Conservation (phyloP, 176 grass and related monocot species). For the Elaeis guineensis region DNA sequence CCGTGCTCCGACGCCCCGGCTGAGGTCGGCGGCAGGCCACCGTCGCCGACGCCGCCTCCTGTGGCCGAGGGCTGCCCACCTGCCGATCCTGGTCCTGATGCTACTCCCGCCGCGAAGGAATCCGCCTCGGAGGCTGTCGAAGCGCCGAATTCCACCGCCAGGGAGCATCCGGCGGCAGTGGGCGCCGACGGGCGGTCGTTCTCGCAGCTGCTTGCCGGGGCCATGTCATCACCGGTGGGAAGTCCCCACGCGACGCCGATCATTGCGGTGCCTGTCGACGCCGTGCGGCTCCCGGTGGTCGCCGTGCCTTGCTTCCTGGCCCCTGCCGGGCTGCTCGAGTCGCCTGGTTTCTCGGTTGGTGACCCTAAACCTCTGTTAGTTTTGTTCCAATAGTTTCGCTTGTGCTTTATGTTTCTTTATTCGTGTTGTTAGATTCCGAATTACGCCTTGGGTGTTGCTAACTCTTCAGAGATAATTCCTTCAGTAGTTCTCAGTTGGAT, state of each 20-base stretch:
- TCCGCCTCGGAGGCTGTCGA: neutral
- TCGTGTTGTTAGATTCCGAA: neutral
- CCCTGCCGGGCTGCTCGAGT: slow-evolving; percentile 32
- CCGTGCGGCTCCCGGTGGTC: slow-evolving; percentile 36
- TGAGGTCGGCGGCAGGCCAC: neutral
- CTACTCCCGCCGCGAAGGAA: neutral
- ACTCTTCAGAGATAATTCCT: too few species aligned
- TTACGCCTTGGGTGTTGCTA: neutral
- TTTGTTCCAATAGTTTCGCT: neutral
- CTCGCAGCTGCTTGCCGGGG: slow-evolving; percentile 21
- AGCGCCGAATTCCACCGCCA: neutral
- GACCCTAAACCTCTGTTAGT: neutral
- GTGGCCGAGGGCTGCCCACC: neutral
- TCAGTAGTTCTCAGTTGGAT: too few species aligned
- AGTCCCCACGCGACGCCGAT: slow-evolving; percentile 16
- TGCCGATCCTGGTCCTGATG: neutral
- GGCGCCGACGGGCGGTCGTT: slow-evolving; percentile 21
- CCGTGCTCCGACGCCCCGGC: neutral
- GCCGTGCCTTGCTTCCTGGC: slow-evolving; percentile 54
- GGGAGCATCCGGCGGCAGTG: too few species aligned
- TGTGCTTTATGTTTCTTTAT: neutral
- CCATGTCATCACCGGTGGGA: slow-evolving; percentile 18
- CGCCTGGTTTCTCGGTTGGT: slow-evolving; percentile 64
- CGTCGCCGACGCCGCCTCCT: neutral
- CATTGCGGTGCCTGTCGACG: slow-evolving; percentile 25